A percentile compares a stretch with the other conserved stretches of the same genome.
These are phyloP conservation scores for Vaccinium vitisidaea DNA, from an alignment of 148 eudicot genomes.

Conservation along the genomic window DNA sequence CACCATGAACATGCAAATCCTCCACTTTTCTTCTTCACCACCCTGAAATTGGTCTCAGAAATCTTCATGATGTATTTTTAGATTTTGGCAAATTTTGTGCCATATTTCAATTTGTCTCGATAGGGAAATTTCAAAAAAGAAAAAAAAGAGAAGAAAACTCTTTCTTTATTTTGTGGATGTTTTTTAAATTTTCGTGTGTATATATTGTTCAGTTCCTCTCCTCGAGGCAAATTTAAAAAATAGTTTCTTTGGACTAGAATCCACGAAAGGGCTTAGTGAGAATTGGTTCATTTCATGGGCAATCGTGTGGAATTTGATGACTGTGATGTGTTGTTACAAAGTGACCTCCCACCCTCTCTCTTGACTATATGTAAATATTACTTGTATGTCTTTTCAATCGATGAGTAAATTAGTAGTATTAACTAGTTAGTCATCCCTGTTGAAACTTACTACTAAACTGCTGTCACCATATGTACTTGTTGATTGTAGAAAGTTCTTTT, in stretches of 20 bases:
- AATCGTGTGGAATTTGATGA: background rate
- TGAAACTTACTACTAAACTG: background rate
- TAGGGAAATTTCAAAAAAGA: too few species aligned
- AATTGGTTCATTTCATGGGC: background rate
- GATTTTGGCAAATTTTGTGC: too few species aligned
- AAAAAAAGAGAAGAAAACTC: too few species aligned
- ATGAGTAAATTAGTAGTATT: background rate
- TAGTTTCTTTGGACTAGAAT: background rate
- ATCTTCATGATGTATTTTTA: too few species aligned
- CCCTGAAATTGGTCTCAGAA: too few species aligned
- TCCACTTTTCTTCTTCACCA: too few species aligned
- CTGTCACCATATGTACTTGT: too few species aligned
- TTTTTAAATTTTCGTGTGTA: background rate
- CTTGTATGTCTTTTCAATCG: background rate
- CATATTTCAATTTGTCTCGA: too few species aligned
- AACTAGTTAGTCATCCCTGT: background rate
- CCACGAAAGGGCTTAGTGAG: too few species aligned
- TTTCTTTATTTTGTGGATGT: background rate
- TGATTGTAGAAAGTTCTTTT: background rate
- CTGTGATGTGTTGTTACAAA: background rate
- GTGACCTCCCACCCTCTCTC: conserved; percentile 2
- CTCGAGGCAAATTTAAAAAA: background rate
- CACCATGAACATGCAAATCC: too few species aligned
- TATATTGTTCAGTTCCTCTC: background rate
- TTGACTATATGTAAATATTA: background rate